Evolutionary conservation across 345 rosid genomes (phyloP), one percentile per base, ranked within the genome.

Genomic region (Balakata baccata): DNA sequence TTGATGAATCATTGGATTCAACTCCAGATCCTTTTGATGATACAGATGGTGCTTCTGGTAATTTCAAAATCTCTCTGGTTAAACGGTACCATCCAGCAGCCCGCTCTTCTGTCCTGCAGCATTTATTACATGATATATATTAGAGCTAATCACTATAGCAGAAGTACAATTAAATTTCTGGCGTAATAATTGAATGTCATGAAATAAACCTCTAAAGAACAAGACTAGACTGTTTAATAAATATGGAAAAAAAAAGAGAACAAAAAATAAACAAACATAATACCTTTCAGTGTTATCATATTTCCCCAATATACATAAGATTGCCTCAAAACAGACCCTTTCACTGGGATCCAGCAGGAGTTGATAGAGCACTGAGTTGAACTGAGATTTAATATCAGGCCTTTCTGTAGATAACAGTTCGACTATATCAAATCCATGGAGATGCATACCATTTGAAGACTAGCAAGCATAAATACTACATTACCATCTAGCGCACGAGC

Each of bases 51-150:
- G 96, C 90, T 78, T 96, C 99, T 68, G 97, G 99, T 80, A 93
- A 74, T 87, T 96, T 96, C 71, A 96, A 81, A 81, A 96, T 90
- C 87, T 93, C 99, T 83, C 99, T 91, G 23, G 99, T 96, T 77
- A 96, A 81, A 66, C 92, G 96, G 66, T 96, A 96, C 99, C 99
- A 96, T 68, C 99, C 98, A 63, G 90, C 88, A 79, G 98, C 99
- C 68, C 98, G 90, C 82, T 95, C 99, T 75, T 95, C 99, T 61
- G 84, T 81, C 93, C 98, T 95, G 78, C 58, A 83, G 73, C 23
- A 75, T 47, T 57, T 66, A 67, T 73, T 39, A 34, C 38, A 77
- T 57, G 38, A 74, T 16, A 56, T 54, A 60, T 66, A 37, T 49
- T 41, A 43, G 47, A 25, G 47, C 13, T 12, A 22, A 65, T 4